Base-by-base conservation (phyloP, 129 eudicot genomes). In the Flaveria bidentis region DNA sequence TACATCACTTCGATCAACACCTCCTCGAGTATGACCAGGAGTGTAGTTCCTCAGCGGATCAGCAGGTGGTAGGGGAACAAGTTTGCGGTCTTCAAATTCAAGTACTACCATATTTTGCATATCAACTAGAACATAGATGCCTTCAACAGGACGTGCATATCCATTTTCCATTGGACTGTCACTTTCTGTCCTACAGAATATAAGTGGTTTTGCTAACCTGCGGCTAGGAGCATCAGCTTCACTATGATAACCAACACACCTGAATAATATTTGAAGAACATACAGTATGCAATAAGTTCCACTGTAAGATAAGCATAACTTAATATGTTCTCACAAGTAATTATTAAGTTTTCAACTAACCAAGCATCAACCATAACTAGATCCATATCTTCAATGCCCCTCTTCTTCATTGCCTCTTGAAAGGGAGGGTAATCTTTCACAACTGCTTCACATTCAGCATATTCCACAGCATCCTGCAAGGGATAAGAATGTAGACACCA, bases 361-460 rank as follows among this genome's bases (percentile, higher is more conserved):
- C 97, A 92, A 45, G 97, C 87, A 82, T 92, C 97, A 86, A 90
- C 98, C 98, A 92, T 92, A 61, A 90, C 96, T 44, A 92, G 90
- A 72, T 92, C 93, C 98, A 89, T 89, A 81, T 92, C 98, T 56
- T 89, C 96, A 69, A 92, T 89, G 30, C 98, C 98, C 91, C 98
- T 87, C 85, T 88, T 92, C 86, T 92, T 92, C 98, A 92, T 92
- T 10, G 98, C 98, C 46, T 89, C 96, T 63, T 76, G 78, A 81
- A 92, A 92, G 6, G 91, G 91, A 81, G 89, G 94, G 77, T 84
- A 83, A 71, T 89, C 91, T 84, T 92, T 92, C 67, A 92, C 93
- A 53, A 89, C 86, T 68, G 88, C 92, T 84, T 92, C 97, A 77
- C 96, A 92, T 84, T 92, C 97, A 80, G 96, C 96, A 89, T 92